Percentiles rank a stretch among this genome's conserved stretches.
These are phyloP conservation scores for Tremella fuciformis DNA, from an alignment of 768 basidiomycete genomes.

Conservation along the genomic window DNA sequence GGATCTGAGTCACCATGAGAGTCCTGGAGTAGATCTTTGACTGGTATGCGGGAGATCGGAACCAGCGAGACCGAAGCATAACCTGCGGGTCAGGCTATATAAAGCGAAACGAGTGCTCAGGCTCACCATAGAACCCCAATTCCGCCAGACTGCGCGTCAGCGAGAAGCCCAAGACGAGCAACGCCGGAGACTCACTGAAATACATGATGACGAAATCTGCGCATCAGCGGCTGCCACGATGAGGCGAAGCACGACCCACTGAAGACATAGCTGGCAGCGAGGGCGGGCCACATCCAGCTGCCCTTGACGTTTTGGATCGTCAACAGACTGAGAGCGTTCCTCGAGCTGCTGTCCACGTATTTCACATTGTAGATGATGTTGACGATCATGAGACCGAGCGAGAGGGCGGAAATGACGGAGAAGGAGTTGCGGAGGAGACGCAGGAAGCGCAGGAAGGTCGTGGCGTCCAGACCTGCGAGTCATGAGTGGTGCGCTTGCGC, in stretches of 20 bases:
- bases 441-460: conserved; percentile 85
- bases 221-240: too few relatives aligned
- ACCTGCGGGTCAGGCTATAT: conserved; percentile 45
- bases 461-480: conserved; percentile 79
- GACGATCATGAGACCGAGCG: conserved; percentile 67
- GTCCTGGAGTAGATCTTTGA: conserved; percentile 92
- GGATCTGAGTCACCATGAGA: conserved; percentile 68
- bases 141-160: conserved; percentile 37
- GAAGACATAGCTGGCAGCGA: conserved; percentile 77
- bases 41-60: conserved; percentile 63
- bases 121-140: conserved; percentile 58
- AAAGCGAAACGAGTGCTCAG: neutral
- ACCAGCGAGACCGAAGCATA: conserved; percentile 76
- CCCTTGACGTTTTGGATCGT: conserved; percentile 81
- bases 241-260: conserved; percentile 36
- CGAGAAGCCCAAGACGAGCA: neutral
- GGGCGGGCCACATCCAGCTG: conserved; percentile 73
- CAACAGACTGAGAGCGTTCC: conserved; percentile 56
- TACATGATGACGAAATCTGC: conserved; percentile 33
- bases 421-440: conserved; percentile 66
- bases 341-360: conserved; percentile 58
- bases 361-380: conserved; percentile 79
- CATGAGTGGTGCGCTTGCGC: conserved; percentile 37
- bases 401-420: conserved; percentile 37
- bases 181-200: conserved; percentile 23